phyloP scores from a whole-genome alignment of 306 rosid species.

The Delonix regia region DNA sequence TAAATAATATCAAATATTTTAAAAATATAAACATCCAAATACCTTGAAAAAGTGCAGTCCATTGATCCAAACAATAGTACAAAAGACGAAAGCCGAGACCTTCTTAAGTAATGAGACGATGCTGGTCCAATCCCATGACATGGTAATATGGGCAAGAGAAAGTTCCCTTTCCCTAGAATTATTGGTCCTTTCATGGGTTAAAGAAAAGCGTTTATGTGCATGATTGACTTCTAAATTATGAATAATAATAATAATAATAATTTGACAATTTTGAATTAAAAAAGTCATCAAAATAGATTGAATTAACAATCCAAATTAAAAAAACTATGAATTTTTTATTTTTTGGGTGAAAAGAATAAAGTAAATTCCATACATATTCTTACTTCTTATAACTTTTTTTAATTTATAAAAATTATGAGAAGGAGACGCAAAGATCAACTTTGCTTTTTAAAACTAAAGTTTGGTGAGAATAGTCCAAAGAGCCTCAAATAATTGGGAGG shows the following conservation, averaged over 20 bases:
- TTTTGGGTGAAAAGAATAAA: no score
- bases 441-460: no score
- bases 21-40: neutral
- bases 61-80: neutral
- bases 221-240: neutral
- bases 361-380: no score
- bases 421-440: no score
- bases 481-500: neutral
- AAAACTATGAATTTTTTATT: no score
- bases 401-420: no score
- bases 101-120: neutral
- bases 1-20: neutral
- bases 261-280: neutral
- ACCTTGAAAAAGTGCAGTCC: no score
- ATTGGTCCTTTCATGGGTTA: neutral
- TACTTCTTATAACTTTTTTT: no score
- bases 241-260: slow-evolving; percentile 1
- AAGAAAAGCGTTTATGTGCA: neutral
- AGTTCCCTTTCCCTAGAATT: neutral
- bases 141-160: neutral
- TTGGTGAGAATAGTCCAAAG: neutral
- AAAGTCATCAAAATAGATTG: neutral
- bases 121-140: neutral
- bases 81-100: neutral
- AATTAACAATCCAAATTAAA: neutral